Percentiles rank a stretch among this genome's conserved stretches.
phyloP scores from a whole-genome alignment of 805 yeast genomes.

The Hanseniaspora nectarophila region DNA sequence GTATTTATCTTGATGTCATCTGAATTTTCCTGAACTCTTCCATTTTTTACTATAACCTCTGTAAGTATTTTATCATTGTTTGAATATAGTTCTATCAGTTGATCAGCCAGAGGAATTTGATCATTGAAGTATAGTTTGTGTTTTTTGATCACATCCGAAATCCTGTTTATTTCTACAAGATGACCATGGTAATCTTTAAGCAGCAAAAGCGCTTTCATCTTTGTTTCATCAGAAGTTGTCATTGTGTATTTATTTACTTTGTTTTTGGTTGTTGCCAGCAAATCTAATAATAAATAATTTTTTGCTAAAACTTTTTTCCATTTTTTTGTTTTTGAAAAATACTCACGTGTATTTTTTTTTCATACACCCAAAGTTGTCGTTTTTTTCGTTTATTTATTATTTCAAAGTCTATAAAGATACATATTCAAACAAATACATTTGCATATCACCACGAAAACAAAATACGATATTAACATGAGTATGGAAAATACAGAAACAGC shows the following conservation, averaged over 20 bases:
- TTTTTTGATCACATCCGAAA: neutral
- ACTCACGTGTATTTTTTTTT: neutral
- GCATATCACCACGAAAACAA: too few relatives aligned
- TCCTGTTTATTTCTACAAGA: conserved; percentile 1
- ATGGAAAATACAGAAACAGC: neutral
- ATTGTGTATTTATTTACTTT: neutral
- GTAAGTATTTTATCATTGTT: neutral
- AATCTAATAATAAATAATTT: too few relatives aligned
- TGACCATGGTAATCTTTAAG: conserved; percentile 7
- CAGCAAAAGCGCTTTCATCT: neutral
- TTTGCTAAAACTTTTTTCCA: too few relatives aligned
- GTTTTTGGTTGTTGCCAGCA: neutral
- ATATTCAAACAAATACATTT: too few relatives aligned
- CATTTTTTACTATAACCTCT: neutral
- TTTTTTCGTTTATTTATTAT: too few relatives aligned
- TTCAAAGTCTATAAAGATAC: too few relatives aligned
- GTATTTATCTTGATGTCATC: neutral
- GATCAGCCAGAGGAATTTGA: neutral
- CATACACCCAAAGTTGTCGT: too few relatives aligned
- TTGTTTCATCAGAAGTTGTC: neutral
- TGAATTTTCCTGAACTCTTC: neutral
- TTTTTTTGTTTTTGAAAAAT: neutral
- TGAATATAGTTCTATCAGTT: neutral
- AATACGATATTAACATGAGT: too few relatives aligned
- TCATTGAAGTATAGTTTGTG: neutral